Conservation (phyloP, 2,329 filamentous ascomycete species). For the Diaporthe citrichinensis region DNA sequence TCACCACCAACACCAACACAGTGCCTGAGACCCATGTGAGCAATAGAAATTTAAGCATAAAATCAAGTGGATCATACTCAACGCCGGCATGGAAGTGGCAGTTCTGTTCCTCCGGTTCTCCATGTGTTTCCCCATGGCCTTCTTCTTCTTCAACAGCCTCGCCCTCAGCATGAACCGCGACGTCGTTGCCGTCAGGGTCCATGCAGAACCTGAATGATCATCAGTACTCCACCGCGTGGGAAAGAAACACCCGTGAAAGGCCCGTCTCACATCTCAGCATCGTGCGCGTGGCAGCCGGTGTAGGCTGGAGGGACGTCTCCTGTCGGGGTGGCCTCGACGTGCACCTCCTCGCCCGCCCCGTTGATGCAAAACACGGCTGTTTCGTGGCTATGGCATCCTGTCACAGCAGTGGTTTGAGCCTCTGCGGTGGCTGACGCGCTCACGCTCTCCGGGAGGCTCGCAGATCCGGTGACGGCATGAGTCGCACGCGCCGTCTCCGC, state of each 20-base stretch:
- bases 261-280: conserved; percentile 64
- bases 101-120: background rate
- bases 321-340: conserved; percentile 63
- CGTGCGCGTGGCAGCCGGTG: conserved; percentile 76
- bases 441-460: conserved; percentile 22
- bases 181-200: conserved; percentile 71
- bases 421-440: conserved; percentile 13
- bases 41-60: background rate
- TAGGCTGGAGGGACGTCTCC: conserved; percentile 71
- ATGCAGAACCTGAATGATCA: conserved; percentile 69
- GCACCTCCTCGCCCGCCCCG: conserved; percentile 25
- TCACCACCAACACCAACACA: conserved; percentile 67
- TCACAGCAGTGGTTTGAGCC: conserved; percentile 28
- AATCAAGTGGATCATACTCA: background rate
- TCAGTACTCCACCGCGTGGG: background rate
- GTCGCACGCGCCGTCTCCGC: conserved; percentile 18
- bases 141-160: conserved; percentile 46
- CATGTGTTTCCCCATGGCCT: conserved; percentile 23
- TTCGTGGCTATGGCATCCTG: conserved; percentile 29
- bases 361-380: conserved; percentile 29
- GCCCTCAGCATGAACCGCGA: conserved; percentile 63
- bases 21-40: conserved; percentile 57
- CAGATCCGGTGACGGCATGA: background rate
- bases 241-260: background rate
- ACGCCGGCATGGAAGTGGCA: conserved; percentile 27